Conservation (phyloP, 176 grass and related monocot genomes). For the Poa pratensis region DNA sequence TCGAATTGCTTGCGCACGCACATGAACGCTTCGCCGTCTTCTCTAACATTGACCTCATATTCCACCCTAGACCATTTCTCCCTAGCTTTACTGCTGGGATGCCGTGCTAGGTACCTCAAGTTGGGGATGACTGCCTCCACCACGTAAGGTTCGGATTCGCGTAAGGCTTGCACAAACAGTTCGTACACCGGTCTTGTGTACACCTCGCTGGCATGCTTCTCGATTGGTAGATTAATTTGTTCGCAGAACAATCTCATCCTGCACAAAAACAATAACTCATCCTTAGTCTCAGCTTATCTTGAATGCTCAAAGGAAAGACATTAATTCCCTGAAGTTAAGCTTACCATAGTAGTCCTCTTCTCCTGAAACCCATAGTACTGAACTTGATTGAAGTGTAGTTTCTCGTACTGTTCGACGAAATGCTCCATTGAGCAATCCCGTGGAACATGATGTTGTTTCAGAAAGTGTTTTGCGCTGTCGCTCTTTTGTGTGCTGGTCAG, state of each 20-base stretch:
- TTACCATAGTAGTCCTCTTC: background rate
- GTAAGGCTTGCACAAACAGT: background rate
- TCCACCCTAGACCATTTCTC: slow-evolving; percentile 20
- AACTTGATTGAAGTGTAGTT: background rate
- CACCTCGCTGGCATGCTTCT: slow-evolving; percentile 13
- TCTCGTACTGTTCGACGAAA: background rate
- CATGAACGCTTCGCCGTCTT: background rate
- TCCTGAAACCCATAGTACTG: background rate
- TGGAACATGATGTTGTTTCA: background rate
- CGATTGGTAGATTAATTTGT: slow-evolving; percentile 20
- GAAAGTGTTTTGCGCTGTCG: background rate
- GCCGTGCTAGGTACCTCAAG: background rate
- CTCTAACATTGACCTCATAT: slow-evolving; percentile 22
- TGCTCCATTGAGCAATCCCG: slow-evolving; percentile 2
- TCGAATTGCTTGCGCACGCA: background rate
- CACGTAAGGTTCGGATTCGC: background rate
- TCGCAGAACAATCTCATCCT: background rate
- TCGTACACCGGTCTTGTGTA: background rate
- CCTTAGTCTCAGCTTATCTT: background rate
- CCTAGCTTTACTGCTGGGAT: background rate
- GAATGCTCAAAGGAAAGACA: background rate
- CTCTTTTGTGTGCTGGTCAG: slow-evolving; percentile 5
- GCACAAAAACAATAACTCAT: background rate
- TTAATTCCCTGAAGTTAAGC: background rate
- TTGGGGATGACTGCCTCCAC: slow-evolving; percentile 12